Evolutionary conservation across 2,329 filamentous ascomycete genomes (phyloP).

Genomic region (Aspergillus nomiae): DNA sequence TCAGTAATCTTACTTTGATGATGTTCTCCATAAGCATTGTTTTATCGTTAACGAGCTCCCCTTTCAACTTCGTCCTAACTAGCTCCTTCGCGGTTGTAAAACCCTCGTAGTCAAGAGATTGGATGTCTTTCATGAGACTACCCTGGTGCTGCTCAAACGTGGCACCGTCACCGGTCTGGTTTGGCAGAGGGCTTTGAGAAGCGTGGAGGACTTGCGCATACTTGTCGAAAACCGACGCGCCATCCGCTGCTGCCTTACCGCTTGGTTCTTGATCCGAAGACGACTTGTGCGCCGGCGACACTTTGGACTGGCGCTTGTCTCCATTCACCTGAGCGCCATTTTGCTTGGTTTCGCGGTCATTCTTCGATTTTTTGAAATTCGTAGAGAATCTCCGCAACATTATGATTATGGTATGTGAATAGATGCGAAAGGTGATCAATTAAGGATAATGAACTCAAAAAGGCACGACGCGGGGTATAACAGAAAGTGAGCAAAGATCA

Average conservation of each 20-base stretch:
- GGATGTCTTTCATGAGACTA: conserved; percentile 60
- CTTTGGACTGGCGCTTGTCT: conserved; percentile 38
- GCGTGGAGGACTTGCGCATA: conserved; percentile 54
- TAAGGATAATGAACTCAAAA: neutral
- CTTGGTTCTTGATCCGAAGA: conserved; percentile 29
- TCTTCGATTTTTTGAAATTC: conserved; percentile 42
- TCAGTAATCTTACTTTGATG: conserved; percentile 53
- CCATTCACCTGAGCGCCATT: conserved; percentile 29
- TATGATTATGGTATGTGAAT: conserved; percentile 21
- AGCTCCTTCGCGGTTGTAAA: conserved; percentile 64
- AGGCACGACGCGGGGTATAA: conserved; percentile 13
- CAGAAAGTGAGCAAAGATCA: conserved; percentile 7
- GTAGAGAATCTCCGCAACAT: conserved; percentile 46
- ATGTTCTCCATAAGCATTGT: conserved; percentile 75
- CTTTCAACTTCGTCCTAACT: conserved; percentile 64
- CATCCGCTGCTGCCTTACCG: conserved; percentile 43
- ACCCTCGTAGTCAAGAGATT: conserved; percentile 58
- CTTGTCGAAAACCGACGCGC: conserved; percentile 44
- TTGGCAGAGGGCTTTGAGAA: conserved; percentile 64
- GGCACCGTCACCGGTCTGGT: conserved; percentile 63
- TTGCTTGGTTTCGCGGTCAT: conserved; percentile 36
- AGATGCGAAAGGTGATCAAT: neutral
- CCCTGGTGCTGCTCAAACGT: conserved; percentile 57
- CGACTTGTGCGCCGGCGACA: conserved; percentile 26
- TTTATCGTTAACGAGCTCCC: conserved; percentile 70